Percentiles rank a stretch among this genome's conserved stretches.
Conservation (phyloP, 371 early-diverging fungal species). For the Syncephalastrum contaminatum region DNA sequence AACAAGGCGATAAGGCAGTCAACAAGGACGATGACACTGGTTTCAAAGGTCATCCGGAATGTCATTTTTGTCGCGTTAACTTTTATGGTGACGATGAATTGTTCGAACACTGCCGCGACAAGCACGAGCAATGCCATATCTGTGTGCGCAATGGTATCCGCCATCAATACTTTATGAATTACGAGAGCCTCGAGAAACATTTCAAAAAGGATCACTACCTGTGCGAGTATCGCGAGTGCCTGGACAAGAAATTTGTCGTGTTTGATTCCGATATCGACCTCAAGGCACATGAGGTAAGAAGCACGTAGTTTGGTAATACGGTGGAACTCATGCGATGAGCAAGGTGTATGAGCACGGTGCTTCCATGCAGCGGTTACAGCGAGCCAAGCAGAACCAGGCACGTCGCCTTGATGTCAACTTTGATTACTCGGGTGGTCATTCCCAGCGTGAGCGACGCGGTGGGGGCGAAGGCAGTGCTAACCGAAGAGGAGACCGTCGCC, state of each 20-base stretch:
- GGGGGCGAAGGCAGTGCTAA: constrained; percentile 1
- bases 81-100: constrained; percentile 92
- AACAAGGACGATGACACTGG: constrained; percentile 68
- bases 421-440: constrained; percentile 39
- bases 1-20: constrained; percentile 58
- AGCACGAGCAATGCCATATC: constrained; percentile 92
- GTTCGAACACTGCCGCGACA: constrained; percentile 90
- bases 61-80: constrained; percentile 79
- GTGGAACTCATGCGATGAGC: neutral
- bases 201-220: constrained; percentile 81
- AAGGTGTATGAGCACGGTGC: constrained; percentile 49
- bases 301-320: neutral
- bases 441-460: constrained; percentile 6
- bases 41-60: constrained; percentile 92
- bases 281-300: constrained; percentile 73
- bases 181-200: constrained; percentile 78
- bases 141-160: constrained; percentile 74
- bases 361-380: constrained; percentile 25
- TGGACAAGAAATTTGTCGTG: constrained; percentile 96
- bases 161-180: constrained; percentile 87
- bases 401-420: constrained; percentile 58
- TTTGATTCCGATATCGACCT: constrained; percentile 90
- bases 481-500: neutral
- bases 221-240: constrained; percentile 79
- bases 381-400: constrained; percentile 40